These are phyloP conservation scores for Trichophyton rubrum DNA, from an alignment of 2,329 filamentous ascomycete genomes.

Conservation along the genomic window DNA sequence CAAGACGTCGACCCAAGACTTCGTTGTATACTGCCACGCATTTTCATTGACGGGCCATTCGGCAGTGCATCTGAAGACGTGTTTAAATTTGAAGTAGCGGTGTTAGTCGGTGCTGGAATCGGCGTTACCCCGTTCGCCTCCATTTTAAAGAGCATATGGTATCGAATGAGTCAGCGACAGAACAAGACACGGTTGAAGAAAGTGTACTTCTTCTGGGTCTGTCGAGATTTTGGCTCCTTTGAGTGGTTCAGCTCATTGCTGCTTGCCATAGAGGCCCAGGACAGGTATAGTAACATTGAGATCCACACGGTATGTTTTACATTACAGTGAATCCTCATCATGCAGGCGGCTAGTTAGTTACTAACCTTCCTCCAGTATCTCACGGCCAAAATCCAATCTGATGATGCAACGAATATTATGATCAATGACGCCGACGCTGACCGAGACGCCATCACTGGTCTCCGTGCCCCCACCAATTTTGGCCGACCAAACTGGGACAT, in stretches of 20 bases:
- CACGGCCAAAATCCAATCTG: slow-evolving; percentile 72
- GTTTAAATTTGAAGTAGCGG: slow-evolving; percentile 47
- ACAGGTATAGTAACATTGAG: slow-evolving; percentile 71
- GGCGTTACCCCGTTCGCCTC: slow-evolving; percentile 42
- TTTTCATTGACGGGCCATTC: slow-evolving; percentile 77
- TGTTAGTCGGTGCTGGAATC: slow-evolving; percentile 40
- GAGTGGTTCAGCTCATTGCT: slow-evolving; percentile 82
- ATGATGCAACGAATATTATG: slow-evolving; percentile 84
- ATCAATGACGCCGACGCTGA: slow-evolving; percentile 79
- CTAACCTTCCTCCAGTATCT: slow-evolving; percentile 44
- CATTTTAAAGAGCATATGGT: slow-evolving; percentile 74
- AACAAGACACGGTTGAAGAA: slow-evolving; percentile 67
- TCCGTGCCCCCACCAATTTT: slow-evolving; percentile 68
- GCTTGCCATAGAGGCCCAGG: slow-evolving; percentile 74
- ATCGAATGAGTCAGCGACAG: slow-evolving; percentile 77
- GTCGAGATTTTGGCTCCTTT: slow-evolving; percentile 74
- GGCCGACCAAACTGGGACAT: slow-evolving; percentile 82
- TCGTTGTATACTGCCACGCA: slow-evolving; percentile 59
- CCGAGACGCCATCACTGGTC: slow-evolving; percentile 71
- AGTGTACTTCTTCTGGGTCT: slow-evolving; percentile 90
- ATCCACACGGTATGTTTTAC: slow-evolving; percentile 45
- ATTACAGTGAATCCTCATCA: not conserved
- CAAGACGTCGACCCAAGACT: slow-evolving; percentile 55
- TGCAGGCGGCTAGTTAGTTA: too few species aligned
- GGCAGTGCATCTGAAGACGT: slow-evolving; percentile 78